A percentile compares a stretch with the other conserved stretches of the same genome.
Conservation (phyloP, 257 asterid genomes). For the Lycium ferocissimum region DNA sequence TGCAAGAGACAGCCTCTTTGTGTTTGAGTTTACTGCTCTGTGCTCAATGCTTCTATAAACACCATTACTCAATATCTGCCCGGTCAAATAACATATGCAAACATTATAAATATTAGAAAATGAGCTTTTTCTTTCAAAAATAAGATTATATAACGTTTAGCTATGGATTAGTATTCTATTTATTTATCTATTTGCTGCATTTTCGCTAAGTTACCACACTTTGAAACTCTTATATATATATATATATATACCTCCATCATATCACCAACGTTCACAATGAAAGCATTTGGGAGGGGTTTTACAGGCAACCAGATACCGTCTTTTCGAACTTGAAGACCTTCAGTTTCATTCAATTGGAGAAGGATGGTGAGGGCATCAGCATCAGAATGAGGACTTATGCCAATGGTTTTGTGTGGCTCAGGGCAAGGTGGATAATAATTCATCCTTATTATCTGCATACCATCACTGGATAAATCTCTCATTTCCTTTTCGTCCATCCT, state of each 20-base stretch:
- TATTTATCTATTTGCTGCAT: no score
- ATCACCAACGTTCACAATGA: conserved; percentile 60
- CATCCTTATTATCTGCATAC: conserved; percentile 58
- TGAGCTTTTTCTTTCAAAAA: neutral
- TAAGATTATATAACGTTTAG: no score
- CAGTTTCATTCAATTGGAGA: conserved; percentile 54
- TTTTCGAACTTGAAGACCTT: conserved; percentile 56
- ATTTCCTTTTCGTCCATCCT: conserved; percentile 52
- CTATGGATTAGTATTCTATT: no score
- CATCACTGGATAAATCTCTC: conserved; percentile 39
- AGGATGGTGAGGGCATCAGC: conserved; percentile 63
- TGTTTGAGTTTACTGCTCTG: conserved; percentile 50
- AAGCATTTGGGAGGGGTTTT: conserved; percentile 53
- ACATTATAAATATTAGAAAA: neutral
- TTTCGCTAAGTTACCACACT: no score
- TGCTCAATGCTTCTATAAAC: conserved; percentile 60
- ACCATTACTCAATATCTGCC: conserved; percentile 61
- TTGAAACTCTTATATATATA: no score
- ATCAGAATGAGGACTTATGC: conserved; percentile 59
- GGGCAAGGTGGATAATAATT: conserved; percentile 68
- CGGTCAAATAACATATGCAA: neutral
- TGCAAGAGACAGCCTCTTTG: conserved; percentile 60
- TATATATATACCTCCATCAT: conserved; percentile 52
- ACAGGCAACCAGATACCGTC: conserved; percentile 57
- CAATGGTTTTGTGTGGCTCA: conserved; percentile 53